Evolutionary conservation across 1,284 basidiomycete genomes (phyloP).

Genomic region (Schizophyllum commune): DNA sequence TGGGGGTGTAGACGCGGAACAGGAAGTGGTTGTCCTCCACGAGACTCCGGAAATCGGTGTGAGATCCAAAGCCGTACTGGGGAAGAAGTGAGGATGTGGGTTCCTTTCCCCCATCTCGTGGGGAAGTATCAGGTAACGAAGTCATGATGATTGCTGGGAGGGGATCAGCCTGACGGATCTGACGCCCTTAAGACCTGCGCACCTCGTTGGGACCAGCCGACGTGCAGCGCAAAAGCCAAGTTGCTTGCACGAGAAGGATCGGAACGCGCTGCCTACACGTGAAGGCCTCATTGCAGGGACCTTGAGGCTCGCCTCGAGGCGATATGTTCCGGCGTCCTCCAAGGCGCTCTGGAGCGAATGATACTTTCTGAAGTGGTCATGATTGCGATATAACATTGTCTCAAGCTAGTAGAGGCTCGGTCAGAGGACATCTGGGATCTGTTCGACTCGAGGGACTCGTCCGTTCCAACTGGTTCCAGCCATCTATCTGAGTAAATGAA

Average conservation of each 20-base stretch:
- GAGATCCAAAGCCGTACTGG: constrained; percentile 62
- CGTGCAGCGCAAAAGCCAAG: neutral
- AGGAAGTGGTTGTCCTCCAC: constrained; percentile 60
- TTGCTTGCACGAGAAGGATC: neutral
- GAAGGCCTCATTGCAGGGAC: neutral
- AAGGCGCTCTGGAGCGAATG: neutral
- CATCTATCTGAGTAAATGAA: too few relatives aligned
- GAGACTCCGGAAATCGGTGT: constrained; percentile 53
- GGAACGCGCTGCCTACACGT: neutral
- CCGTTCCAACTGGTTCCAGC: too few relatives aligned
- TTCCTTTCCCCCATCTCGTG: neutral
- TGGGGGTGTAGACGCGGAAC: constrained; percentile 72
- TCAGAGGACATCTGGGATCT: too few relatives aligned
- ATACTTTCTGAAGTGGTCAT: too few relatives aligned
- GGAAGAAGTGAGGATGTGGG: constrained; percentile 31
- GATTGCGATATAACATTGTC: too few relatives aligned
- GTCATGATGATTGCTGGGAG: neutral
- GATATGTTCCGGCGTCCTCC: neutral
- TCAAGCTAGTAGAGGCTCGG: too few relatives aligned
- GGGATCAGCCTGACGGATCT: neutral
- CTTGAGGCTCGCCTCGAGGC: neutral
- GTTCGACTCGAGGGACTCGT: too few relatives aligned
- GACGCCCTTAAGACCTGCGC: neutral
- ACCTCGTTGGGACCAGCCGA: neutral
- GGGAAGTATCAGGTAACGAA: neutral